Evolutionary conservation across 306 rosid species (phyloP), one percentile per base, ranked within the genome.

Genomic region (Glycine tomentella): DNA sequence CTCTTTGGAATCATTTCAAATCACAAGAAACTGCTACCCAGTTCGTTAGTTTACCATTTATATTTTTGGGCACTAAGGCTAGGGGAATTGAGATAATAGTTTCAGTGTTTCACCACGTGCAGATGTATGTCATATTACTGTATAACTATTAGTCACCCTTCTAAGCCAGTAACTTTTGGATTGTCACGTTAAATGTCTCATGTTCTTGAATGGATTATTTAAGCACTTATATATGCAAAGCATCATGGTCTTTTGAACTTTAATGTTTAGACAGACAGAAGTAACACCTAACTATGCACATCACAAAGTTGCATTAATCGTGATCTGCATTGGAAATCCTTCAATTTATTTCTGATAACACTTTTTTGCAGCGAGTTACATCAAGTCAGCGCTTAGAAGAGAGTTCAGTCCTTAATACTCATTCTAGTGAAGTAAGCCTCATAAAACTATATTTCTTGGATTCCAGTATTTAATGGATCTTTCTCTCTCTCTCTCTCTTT

Each of bases 381-480:
- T 90, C 99, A 71, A 87, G 88, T 74, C 97, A 95, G 86, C 96
- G 98, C 73, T 79, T 90, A 85, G 90, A 92, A 36, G 98, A 93
- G 91, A 95, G 99, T 88, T 91, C 98, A 76, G 97, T 95, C 85
- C 92, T 95, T 58, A 97, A 95, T 87, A 81, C 96, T 74, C 97
- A 92, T 87, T 72, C 93, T 17, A 61, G 78, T 81, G 92, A 90
- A 84, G 99, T 95, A 87, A 84, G 96, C 72, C 36, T 83, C 63
- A 59, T 10, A 70, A 80, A 68, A 72, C 58, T 25, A 49, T 78
- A 46, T 38, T 52, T 89, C 45, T 46, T 67, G 63, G 42, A 14
- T 67, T 48, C 62, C 48, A 68, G 66, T 49, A 67, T 82, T 78
- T 75, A 25, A 13, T 63, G 1, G 1, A 2, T 63, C n/a, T 63